Conservation (phyloP, 164 flowering plant species). For the Vitis rotundifolia region DNA sequence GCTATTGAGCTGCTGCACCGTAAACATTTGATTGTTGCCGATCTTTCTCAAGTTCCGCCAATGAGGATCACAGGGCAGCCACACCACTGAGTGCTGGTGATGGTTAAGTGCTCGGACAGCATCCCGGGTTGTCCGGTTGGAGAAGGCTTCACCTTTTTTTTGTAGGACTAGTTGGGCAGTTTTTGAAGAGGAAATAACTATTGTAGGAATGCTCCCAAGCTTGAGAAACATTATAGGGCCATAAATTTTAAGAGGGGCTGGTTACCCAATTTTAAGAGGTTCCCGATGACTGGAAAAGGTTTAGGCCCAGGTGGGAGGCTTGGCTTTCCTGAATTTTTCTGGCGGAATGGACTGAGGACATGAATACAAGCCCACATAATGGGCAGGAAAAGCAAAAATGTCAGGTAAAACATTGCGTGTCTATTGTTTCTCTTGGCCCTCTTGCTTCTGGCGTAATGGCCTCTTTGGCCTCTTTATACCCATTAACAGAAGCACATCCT, state of each 20-base stretch:
- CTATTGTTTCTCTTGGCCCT: too few species aligned
- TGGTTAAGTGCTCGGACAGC: conserved; percentile 21
- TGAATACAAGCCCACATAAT: too few species aligned
- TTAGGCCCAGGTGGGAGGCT: conserved; percentile 24
- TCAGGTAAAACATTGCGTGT: too few species aligned
- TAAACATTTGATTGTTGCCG: conserved; percentile 18
- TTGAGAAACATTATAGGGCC: conserved; percentile 24
- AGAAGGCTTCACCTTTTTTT: conserved; percentile 25
- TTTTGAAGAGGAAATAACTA: conserved; percentile 12
- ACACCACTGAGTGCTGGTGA: conserved; percentile 17
- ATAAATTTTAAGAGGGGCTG: conserved; percentile 17
- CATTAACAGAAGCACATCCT: too few species aligned
- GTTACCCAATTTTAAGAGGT: conserved; percentile 13
- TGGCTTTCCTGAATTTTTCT: too few species aligned
- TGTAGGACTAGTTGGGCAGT: conserved; percentile 21
- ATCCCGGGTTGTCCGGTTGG: conserved; percentile 16
- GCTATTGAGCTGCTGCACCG: conserved; percentile 18
- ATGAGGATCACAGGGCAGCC: conserved; percentile 14
- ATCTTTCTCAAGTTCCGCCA: conserved; percentile 23
- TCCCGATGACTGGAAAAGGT: conserved; percentile 17
- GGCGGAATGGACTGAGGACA: too few species aligned
- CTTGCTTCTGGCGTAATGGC: too few species aligned
- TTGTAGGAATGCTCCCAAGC: conserved; percentile 5
- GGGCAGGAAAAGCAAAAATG: too few species aligned
- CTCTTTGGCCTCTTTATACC: too few species aligned